Conservation (phyloP, 2,329 filamentous ascomycete genomes). For the Tetracladium maxilliforme region DNA sequence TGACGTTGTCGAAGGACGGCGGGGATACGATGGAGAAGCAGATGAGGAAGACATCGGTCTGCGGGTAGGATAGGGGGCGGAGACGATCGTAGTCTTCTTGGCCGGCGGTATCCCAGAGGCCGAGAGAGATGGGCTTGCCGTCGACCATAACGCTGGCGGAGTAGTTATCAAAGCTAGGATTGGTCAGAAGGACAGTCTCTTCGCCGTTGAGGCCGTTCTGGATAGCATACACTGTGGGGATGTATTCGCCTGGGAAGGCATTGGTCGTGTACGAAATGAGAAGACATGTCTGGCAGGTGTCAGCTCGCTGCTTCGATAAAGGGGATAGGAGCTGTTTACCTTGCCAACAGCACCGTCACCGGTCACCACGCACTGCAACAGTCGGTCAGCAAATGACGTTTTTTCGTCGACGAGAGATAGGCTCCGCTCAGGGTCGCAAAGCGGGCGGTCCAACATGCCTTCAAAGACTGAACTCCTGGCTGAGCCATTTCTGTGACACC, state of each 20-base stretch:
- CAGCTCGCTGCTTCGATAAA: conserved; percentile 13
- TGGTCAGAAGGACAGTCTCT: conserved; percentile 1
- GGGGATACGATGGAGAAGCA: conserved; percentile 98
- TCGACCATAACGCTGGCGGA: conserved; percentile 98
- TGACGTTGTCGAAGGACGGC: conserved; percentile 96
- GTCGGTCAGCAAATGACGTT: conserved; percentile 12
- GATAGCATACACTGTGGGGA: conserved; percentile 87
- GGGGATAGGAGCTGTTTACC: conserved; percentile 35
- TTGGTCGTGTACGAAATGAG: conserved; percentile 99
- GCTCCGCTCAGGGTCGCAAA: no score
- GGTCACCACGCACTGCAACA: conserved; percentile 79
- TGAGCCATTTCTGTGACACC: no score
- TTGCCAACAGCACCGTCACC: conserved; percentile 99
- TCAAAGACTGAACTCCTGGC: no score
- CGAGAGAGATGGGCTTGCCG: conserved; percentile 91
- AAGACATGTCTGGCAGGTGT: conserved; percentile 67
- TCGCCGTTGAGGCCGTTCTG: no score
- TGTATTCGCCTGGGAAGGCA: conserved; percentile 99
- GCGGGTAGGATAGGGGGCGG: conserved; percentile 88
- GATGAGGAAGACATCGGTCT: conserved; percentile 96
- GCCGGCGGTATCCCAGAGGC: conserved; percentile 95
- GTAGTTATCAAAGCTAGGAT: conserved; percentile 85
- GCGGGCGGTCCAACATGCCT: no score
- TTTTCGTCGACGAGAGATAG: no score
- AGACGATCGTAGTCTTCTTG: conserved; percentile 97